phyloP scores from a whole-genome alignment of 176 grass and related monocot species.

The Puya raimondii region DNA sequence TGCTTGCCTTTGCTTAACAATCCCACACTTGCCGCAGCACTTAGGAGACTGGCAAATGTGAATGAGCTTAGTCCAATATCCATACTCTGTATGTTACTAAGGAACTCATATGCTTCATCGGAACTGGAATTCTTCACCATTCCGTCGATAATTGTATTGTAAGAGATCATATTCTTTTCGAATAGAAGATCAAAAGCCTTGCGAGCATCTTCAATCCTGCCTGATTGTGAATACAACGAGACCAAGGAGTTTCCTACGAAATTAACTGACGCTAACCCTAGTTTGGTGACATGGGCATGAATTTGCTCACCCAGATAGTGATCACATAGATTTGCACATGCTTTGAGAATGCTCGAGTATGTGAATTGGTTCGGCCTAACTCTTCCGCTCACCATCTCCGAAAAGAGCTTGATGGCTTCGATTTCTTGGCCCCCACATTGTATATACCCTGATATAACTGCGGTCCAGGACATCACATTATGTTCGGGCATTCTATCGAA shows the following conservation, averaged over 20 bases:
- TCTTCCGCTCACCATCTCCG: slow-evolving; percentile 41
- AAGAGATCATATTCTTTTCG: slow-evolving; percentile 45
- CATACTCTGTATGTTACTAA: slow-evolving; percentile 29
- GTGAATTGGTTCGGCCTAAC: slow-evolving; percentile 67
- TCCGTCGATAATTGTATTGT: slow-evolving; percentile 23
- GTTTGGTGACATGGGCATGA: slow-evolving; percentile 54
- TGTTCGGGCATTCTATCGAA: slow-evolving; percentile 38
- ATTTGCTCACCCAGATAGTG: slow-evolving; percentile 44
- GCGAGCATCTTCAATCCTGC: slow-evolving; percentile 57
- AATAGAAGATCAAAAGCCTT: slow-evolving; percentile 45
- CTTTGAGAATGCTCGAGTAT: slow-evolving; percentile 63
- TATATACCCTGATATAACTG: slow-evolving; percentile 66
- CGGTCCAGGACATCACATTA: slow-evolving; percentile 73
- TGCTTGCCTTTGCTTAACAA: slow-evolving; percentile 64
- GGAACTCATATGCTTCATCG: slow-evolving; percentile 24
- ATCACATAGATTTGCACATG: slow-evolving; percentile 57
- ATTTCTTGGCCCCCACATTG: slow-evolving; percentile 46
- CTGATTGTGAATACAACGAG: slow-evolving; percentile 58
- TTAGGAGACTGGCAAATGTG: slow-evolving; percentile 77
- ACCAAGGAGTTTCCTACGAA: slow-evolving; percentile 72
- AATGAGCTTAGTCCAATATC: slow-evolving; percentile 46
- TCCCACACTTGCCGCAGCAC: slow-evolving; percentile 62
- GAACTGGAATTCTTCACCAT: slow-evolving; percentile 20
- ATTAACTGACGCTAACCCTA: slow-evolving; percentile 31
- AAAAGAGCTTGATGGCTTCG: slow-evolving; percentile 31